phyloP scores from a whole-genome alignment of 805 yeast species.

The Wickerhamomyces hampshirensis region DNA sequence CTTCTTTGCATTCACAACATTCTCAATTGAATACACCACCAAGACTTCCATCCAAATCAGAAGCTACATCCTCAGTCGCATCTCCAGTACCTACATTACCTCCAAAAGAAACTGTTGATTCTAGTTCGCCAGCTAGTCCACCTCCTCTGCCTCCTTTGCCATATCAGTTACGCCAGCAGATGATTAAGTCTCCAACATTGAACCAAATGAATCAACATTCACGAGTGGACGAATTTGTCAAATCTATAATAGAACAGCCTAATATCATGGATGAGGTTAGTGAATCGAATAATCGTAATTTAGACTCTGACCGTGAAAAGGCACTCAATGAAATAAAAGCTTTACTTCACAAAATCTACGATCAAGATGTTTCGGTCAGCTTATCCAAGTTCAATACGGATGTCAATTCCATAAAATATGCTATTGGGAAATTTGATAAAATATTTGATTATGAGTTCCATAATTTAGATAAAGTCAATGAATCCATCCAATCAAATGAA shows the following conservation, averaged over 20 bases:
- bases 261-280: conserved; percentile 20
- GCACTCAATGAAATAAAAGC: conserved; percentile 13
- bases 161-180: conserved; percentile 20
- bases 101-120: conserved; percentile 22
- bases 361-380: conserved; percentile 21
- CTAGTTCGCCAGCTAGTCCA: conserved; percentile 16
- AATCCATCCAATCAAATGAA: conserved; percentile 26
- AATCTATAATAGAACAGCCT: conserved; percentile 15
- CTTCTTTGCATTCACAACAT: neutral
- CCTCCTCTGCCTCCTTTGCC: conserved; percentile 39
- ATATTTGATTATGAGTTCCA: conserved; percentile 32
- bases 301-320: conserved; percentile 7
- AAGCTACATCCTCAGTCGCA: conserved; percentile 6
- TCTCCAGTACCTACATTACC: conserved; percentile 30
- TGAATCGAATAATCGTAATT: conserved; percentile 1
- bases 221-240: conserved; percentile 4
- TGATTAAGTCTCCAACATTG: conserved; percentile 16
- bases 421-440: conserved; percentile 32
- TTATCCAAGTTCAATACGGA: conserved; percentile 19
- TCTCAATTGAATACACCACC: neutral
- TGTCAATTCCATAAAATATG: conserved; percentile 24
- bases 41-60: conserved; percentile 4
- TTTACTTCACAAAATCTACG: conserved; percentile 21
- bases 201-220: conserved; percentile 10
- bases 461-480: conserved; percentile 23